phyloP scores from a whole-genome alignment of 164 flowering plant genomes.

The Hamamelis virginiana region DNA sequence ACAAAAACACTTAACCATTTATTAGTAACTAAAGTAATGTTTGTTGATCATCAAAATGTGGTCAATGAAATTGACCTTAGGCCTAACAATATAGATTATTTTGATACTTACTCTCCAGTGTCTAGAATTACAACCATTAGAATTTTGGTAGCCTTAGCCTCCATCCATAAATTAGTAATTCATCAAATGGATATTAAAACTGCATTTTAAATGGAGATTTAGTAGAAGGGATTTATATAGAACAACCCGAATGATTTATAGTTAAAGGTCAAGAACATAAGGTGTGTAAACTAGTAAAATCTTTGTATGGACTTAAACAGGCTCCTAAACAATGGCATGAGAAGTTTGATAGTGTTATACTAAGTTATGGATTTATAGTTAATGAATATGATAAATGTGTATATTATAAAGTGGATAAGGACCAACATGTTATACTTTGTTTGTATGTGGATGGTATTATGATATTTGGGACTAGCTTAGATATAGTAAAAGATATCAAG shows the following conservation, averaged over 20 bases:
- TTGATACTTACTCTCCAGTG: not conserved
- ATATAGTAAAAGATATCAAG: slow-evolving; percentile 1
- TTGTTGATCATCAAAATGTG: too few species aligned
- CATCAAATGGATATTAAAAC: slow-evolving; percentile 6
- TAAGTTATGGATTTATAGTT: not conserved
- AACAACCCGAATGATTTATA: not conserved
- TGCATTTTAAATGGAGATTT: not conserved
- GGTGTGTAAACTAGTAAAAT: not conserved
- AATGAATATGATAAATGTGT: not conserved
- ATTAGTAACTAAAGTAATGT: too few species aligned
- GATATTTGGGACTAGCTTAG: not conserved
- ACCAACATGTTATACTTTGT: not conserved
- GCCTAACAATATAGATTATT: too few species aligned
- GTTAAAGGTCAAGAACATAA: not conserved
- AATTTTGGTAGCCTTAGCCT: not conserved
- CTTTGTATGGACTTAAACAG: not conserved
- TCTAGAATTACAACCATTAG: not conserved
- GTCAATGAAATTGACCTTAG: too few species aligned
- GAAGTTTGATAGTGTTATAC: not conserved
- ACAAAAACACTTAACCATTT: too few species aligned
- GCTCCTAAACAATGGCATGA: not conserved
- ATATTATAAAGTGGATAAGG: not conserved
- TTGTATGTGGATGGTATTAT: slow-evolving; percentile 3
- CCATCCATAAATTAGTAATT: not conserved
- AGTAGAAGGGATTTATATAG: not conserved